Percentiles rank a stretch among this genome's conserved stretches.
Conservation (phyloP, 768 basidiomycete species). For the Rubroboletus pulcherrimus region DNA sequence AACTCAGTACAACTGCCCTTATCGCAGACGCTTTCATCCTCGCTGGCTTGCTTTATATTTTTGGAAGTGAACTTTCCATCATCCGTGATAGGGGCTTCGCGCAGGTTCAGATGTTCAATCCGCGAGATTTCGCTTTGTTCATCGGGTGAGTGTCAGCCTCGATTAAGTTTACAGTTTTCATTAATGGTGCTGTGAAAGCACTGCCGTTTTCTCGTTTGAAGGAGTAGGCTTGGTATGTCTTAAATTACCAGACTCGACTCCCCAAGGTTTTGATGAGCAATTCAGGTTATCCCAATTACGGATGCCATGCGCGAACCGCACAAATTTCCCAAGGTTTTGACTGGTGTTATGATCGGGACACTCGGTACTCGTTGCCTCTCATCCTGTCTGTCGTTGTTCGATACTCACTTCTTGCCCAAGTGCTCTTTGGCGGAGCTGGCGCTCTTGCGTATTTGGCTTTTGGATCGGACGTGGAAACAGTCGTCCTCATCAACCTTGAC, state of each 20-base stretch:
- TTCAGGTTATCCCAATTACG: slow-evolving; percentile 89
- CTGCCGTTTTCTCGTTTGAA: slow-evolving; percentile 98
- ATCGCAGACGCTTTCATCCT: slow-evolving; percentile 95
- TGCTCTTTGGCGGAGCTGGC: slow-evolving; percentile 87
- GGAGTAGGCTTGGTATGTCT: slow-evolving; percentile 82
- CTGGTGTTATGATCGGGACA: slow-evolving; percentile 88
- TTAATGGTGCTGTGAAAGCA: slow-evolving; percentile 43
- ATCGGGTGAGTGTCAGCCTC: slow-evolving; percentile 62
- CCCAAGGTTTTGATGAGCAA: background rate
- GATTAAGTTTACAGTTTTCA: background rate
- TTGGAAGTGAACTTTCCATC: slow-evolving; percentile 74
- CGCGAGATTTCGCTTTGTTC: slow-evolving; percentile 83
- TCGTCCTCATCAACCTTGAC: slow-evolving; percentile 92
- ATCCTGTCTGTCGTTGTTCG: background rate
- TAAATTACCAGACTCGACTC: background rate
- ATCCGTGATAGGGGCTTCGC: slow-evolving; percentile 69
- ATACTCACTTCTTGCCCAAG: slow-evolving; percentile 30
- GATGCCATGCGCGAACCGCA: slow-evolving; percentile 95
- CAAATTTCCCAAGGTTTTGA: slow-evolving; percentile 85
- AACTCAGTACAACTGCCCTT: slow-evolving; percentile 87
- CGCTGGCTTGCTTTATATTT: slow-evolving; percentile 81
- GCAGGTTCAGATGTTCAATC: slow-evolving; percentile 82
- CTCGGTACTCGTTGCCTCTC: slow-evolving; percentile 43
- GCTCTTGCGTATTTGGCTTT: slow-evolving; percentile 85
- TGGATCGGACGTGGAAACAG: slow-evolving; percentile 83